Evolutionary conservation across 805 yeast species (phyloP), one percentile per base, ranked within the genome.

Genomic region (Spathaspora sp.): DNA sequence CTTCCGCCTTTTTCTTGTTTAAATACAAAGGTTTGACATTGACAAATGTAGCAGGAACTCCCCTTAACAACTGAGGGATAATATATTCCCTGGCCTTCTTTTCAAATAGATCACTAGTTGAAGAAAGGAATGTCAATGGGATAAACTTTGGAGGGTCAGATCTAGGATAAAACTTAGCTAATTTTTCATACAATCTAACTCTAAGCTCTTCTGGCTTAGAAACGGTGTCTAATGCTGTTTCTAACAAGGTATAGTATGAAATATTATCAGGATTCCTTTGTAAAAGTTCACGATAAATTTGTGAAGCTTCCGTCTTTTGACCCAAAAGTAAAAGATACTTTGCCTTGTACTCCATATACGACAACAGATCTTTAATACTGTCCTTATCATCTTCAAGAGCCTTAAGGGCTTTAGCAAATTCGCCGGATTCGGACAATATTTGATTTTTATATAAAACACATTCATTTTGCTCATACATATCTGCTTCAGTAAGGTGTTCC

Each of bases 31-130:
- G 88, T 69, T 92, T 91, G 47, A 94, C 82, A 59, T 89, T 86
- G 50, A 86, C 86, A 69, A 92, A 94, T 4, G 94, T 80, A 1
- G 97, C 88, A 4, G 98, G 98, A 32, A 91, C 94, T 42, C 96
- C 96, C 51, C 90, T 79, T 55, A 78, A 70, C 60, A 94, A 78
- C 62, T 86, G 88, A 3, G 75, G 67, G 5, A 78, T 52, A 45
- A 92, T 68, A 64, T 91, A 94, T 2, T 66, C 65, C 29, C 68
- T 59, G 6, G 81, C 83, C 49, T 79, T 78, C 9, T 53, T 53
- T 44, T 68, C 70, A 60, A 86, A 82, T 45, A 75, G 66, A 26
- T 79, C 74, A 9, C 77, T 78, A 19, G 32, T 17, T 14, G 85
- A 83, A 11, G 79, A 71, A 42, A 88, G 70, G 57, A 89, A 89